Conservation (phyloP, 257 asterid species). For the Asclepias syriaca region DNA sequence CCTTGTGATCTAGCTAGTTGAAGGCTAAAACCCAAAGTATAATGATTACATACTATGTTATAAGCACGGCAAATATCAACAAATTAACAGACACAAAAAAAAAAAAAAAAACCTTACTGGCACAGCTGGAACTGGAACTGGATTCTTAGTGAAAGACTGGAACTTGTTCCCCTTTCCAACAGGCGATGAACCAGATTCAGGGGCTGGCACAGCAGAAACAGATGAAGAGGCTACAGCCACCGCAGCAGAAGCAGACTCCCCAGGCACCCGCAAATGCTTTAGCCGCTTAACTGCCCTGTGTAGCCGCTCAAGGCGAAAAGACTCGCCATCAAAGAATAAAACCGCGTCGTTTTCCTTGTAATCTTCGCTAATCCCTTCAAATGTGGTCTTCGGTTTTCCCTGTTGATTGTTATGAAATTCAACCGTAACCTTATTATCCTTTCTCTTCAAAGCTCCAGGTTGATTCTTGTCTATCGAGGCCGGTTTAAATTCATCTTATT, state of each 20-base stretch:
- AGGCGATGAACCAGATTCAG: constrained; percentile 53
- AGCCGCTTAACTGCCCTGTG: constrained; percentile 90
- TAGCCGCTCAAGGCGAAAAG: constrained; percentile 77
- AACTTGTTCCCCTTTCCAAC: constrained; percentile 49
- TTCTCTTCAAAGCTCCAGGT: constrained; percentile 75
- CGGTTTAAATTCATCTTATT: constrained; percentile 90
- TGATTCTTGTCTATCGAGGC: constrained; percentile 93
- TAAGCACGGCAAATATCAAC: neutral
- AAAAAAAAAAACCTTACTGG: constrained; percentile 42
- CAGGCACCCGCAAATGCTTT: constrained; percentile 68
- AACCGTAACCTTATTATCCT: constrained; percentile 80
- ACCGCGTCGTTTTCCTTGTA: constrained; percentile 93
- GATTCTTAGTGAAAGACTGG: constrained; percentile 48
- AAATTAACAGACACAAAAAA: neutral
- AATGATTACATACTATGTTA: no score
- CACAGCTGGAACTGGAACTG: constrained; percentile 36
- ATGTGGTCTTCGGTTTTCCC: constrained; percentile 82
- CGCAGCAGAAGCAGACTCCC: constrained; percentile 53
- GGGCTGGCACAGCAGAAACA: constrained; percentile 17
- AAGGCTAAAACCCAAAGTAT: no score
- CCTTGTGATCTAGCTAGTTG: neutral
- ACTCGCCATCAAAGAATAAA: constrained; percentile 78
- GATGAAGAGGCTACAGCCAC: constrained; percentile 27
- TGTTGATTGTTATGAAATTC: constrained; percentile 81
- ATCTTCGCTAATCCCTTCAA: constrained; percentile 93